These are phyloP conservation scores for Mycena olivaceomarginata DNA, from an alignment of 768 basidiomycete genomes.

Conservation along the genomic window DNA sequence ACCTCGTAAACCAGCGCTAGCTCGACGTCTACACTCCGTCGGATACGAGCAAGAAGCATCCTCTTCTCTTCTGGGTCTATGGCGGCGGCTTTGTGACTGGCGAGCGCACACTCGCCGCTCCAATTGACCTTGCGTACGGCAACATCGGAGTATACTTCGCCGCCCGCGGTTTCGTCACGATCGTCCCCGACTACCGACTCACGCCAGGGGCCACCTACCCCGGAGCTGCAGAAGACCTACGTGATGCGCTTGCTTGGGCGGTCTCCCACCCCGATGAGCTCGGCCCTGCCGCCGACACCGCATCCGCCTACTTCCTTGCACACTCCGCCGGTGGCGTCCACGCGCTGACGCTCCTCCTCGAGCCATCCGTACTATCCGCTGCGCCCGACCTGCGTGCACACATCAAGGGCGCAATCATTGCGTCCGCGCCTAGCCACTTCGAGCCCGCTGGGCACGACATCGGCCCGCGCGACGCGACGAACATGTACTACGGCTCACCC, in stretches of 20 bases:
- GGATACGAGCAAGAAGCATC: slow-evolving; percentile 50
- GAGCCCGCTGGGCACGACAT: neutral
- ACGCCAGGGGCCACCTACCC: slow-evolving; percentile 76
- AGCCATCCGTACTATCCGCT: neutral
- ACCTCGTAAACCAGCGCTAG: slow-evolving; percentile 53
- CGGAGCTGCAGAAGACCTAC: slow-evolving; percentile 71
- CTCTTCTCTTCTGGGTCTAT: slow-evolving; percentile 79
- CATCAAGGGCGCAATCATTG: slow-evolving; percentile 1
- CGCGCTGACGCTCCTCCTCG: neutral
- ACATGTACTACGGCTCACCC: slow-evolving; percentile 20
- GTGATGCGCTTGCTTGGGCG: slow-evolving; percentile 76
- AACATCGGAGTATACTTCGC: slow-evolving; percentile 79
- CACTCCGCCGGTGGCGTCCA: slow-evolving; percentile 1
- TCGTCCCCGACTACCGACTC: slow-evolving; percentile 83
- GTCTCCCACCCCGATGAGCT: slow-evolving; percentile 59
- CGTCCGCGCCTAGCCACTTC: slow-evolving; percentile 12
- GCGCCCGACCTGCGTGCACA: neutral
- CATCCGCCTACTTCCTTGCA: neutral
- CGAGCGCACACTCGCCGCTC: slow-evolving; percentile 58
- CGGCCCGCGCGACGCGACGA: neutral
- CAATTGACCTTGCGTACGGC: slow-evolving; percentile 72
- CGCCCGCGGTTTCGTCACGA: slow-evolving; percentile 72
- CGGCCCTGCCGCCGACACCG: slow-evolving; percentile 50
- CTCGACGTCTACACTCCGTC: slow-evolving; percentile 82
- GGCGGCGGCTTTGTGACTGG: slow-evolving; percentile 80